Evolutionary conservation across 2,329 filamentous ascomycete genomes (phyloP).

Genomic region (Aspergillus flavus): DNA sequence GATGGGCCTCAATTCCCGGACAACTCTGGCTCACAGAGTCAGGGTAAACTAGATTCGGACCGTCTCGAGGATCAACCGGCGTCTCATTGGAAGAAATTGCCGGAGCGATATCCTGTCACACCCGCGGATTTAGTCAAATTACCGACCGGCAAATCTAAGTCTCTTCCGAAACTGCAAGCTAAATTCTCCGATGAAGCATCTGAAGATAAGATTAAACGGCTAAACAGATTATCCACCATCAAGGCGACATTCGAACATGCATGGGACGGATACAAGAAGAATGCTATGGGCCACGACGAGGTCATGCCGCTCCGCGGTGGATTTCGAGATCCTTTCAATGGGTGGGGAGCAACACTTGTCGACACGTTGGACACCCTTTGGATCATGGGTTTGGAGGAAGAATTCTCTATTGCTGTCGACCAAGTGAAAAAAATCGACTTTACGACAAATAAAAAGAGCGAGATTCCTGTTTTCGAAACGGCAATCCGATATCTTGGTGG

Average conservation of each 20-base stretch:
- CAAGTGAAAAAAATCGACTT: slow-evolving; percentile 79
- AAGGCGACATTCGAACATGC: slow-evolving; percentile 74
- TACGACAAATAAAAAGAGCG: slow-evolving; percentile 65
- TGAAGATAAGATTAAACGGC: slow-evolving; percentile 62
- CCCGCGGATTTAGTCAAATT: slow-evolving; percentile 71
- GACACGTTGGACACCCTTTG: slow-evolving; percentile 82
- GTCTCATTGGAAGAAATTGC: slow-evolving; percentile 72
- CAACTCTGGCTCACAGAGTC: slow-evolving; percentile 25
- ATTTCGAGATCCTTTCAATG: slow-evolving; percentile 80
- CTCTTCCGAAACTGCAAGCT: slow-evolving; percentile 77
- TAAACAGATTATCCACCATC: slow-evolving; percentile 66
- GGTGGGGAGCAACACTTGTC: slow-evolving; percentile 86
- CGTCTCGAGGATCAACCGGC: neutral
- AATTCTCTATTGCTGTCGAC: slow-evolving; percentile 77
- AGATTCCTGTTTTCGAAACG: slow-evolving; percentile 91
- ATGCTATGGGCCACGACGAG: slow-evolving; percentile 87
- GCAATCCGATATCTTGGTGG: slow-evolving; percentile 90
- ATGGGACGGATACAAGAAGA: slow-evolving; percentile 78
- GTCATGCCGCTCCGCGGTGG: slow-evolving; percentile 70
- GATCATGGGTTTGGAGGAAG: slow-evolving; percentile 78
- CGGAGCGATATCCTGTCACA: slow-evolving; percentile 77
- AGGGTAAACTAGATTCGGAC: slow-evolving; percentile 38
- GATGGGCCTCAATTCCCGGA: slow-evolving; percentile 3
- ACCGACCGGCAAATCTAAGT: slow-evolving; percentile 69
- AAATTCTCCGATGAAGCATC: slow-evolving; percentile 67